A percentile compares a stretch with the other conserved stretches of the same genome.
These are phyloP conservation scores for Naumovozyma baii DNA, from an alignment of 805 yeast genomes.

Conservation along the genomic window DNA sequence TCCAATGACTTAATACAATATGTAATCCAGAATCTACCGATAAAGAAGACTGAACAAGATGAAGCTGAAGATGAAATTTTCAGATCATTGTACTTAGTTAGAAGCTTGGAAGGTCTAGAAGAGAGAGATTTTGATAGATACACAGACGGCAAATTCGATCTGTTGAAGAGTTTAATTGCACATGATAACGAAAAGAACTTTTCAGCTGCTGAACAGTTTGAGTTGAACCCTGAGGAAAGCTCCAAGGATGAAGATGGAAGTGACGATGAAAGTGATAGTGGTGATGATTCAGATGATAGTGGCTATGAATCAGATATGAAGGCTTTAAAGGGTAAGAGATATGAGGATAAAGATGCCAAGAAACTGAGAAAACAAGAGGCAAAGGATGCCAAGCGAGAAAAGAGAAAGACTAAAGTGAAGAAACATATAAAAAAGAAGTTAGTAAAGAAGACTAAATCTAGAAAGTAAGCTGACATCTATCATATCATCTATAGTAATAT, in stretches of 20 bases:
- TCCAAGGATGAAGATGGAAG: slow-evolving; percentile 22
- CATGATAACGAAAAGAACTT: slow-evolving; percentile 28
- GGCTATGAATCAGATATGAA: slow-evolving; percentile 29
- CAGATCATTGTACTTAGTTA: slow-evolving; percentile 65
- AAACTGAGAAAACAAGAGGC: slow-evolving; percentile 64
- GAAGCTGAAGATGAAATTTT: slow-evolving; percentile 79
- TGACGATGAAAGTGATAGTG: slow-evolving; percentile 25
- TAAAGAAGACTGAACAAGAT: slow-evolving; percentile 43
- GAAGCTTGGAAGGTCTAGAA: slow-evolving; percentile 74
- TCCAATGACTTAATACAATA: slow-evolving; percentile 30
- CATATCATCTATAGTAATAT: background rate
- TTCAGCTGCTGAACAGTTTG: slow-evolving; percentile 13
- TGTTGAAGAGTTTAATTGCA: slow-evolving; percentile 57
- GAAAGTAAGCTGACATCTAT: slow-evolving; percentile 18
- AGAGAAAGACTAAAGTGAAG: slow-evolving; percentile 72
- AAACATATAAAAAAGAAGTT: slow-evolving; percentile 74
- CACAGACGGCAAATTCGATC: slow-evolving; percentile 69
- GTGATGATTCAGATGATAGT: slow-evolving; percentile 22
- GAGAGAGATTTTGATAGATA: slow-evolving; percentile 83
- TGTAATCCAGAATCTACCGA: slow-evolving; percentile 40
- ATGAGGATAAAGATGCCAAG: slow-evolving; percentile 69
- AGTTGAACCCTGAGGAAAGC: slow-evolving; percentile 20
- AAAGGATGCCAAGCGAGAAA: slow-evolving; percentile 71
- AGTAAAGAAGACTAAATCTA: slow-evolving; percentile 44
- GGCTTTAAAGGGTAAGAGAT: slow-evolving; percentile 58